Percentiles rank a stretch among this genome's conserved stretches.
Evolutionary conservation across 139 green algal genomes (phyloP).

Genomic region (Volvox reticuliferus): DNA sequence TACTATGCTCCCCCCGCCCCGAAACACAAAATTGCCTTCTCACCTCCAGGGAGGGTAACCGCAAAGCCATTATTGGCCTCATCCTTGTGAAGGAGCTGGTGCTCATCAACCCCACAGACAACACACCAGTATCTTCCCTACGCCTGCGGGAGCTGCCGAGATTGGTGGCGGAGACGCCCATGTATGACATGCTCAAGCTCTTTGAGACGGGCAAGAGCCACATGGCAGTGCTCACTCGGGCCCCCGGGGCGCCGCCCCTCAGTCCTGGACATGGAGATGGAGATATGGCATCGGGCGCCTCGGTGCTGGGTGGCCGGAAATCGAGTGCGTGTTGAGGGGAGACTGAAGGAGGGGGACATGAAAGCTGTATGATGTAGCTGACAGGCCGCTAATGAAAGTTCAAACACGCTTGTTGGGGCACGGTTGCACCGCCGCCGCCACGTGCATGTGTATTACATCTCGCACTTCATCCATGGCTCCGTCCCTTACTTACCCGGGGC

Average conservation of each 20-base stretch:
- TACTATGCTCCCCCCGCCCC: background rate
- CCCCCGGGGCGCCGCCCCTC: conserved; percentile 22
- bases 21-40: background rate
- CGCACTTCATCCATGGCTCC: too few species aligned
- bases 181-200: conserved; percentile 94
- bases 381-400: too few species aligned
- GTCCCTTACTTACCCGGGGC: too few species aligned
- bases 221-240: conserved; percentile 87
- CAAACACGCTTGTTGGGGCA: too few species aligned
- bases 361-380: too few species aligned
- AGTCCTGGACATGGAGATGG: background rate
- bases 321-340: background rate
- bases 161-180: conserved; percentile 67
- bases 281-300: background rate
- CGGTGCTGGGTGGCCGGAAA: background rate
- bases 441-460: too few species aligned
- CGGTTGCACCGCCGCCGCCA: too few species aligned
- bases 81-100: conserved; percentile 84
- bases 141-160: conserved; percentile 58
- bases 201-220: conserved; percentile 91
- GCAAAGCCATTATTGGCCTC: conserved; percentile 77
- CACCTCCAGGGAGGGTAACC: conserved; percentile 37
- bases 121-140: conserved; percentile 50
- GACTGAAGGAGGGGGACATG: background rate
- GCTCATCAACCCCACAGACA: conserved; percentile 53